Conservation (phyloP, 345 rosid species). For the Salix arbutifolia region DNA sequence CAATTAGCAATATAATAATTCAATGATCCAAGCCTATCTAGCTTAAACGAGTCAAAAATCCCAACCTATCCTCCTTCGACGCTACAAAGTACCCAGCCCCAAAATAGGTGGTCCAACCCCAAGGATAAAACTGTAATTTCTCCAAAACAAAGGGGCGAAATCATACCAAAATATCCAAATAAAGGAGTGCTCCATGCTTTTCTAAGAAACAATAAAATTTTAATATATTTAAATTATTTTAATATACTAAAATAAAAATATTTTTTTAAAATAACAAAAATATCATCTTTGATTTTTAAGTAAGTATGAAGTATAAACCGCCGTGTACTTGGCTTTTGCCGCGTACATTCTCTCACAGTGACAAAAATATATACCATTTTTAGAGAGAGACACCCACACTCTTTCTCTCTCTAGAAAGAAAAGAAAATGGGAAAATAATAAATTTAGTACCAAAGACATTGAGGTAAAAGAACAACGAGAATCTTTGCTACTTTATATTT, state of each 20-base stretch:
- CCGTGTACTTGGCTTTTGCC: neutral
- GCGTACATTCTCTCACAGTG: neutral
- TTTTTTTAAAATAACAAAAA: too few relatives aligned
- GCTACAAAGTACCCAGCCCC: neutral
- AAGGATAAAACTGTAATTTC: neutral
- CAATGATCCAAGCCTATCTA: too few relatives aligned
- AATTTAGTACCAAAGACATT: neutral
- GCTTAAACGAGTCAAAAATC: neutral
- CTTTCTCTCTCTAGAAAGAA: neutral
- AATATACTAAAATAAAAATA: too few relatives aligned
- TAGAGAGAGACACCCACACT: neutral
- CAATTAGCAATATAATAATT: too few relatives aligned
- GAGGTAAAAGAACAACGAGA: neutral
- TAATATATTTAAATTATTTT: too few relatives aligned
- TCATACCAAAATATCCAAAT: neutral
- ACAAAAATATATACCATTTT: neutral
- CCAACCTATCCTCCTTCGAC: neutral
- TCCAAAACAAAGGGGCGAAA: neutral
- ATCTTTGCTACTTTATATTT: neutral
- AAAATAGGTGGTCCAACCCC: neutral
- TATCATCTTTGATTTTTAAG: too few relatives aligned
- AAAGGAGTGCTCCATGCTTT: too few relatives aligned
- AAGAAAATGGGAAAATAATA: neutral
- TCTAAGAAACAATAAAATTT: too few relatives aligned
- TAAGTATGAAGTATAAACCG: neutral